Evolutionary conservation across 805 yeast species (phyloP).

Genomic region (Wickerhamiella azymoides): DNA sequence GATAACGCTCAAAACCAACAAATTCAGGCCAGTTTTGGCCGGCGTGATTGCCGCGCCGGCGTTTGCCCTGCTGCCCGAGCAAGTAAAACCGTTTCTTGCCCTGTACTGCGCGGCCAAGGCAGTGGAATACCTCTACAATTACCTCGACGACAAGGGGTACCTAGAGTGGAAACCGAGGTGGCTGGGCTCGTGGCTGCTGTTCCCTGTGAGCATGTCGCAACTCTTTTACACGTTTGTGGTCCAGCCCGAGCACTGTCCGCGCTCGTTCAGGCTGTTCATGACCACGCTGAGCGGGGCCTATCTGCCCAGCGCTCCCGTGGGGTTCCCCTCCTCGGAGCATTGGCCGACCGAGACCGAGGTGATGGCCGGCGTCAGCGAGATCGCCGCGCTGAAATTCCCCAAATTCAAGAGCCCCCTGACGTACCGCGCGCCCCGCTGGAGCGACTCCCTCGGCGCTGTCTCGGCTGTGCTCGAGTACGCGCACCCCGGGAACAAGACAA

Average conservation of each 20-base stretch:
- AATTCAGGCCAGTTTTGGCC: neutral
- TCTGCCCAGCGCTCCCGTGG: constrained; percentile 21
- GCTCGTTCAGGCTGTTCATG: constrained; percentile 22
- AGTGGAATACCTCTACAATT: constrained; percentile 25
- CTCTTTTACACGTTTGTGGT: constrained; percentile 26
- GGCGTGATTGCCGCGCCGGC: constrained; percentile 7
- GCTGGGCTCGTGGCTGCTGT: constrained; percentile 29
- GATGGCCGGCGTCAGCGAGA: constrained; percentile 22
- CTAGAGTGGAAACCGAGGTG: constrained; percentile 24
- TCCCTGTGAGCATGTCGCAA: constrained; percentile 30
- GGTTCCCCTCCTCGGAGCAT: constrained; percentile 19
- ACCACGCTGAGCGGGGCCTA: constrained; percentile 21
- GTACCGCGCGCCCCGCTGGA: constrained; percentile 15
- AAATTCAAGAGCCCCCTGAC: constrained; percentile 22
- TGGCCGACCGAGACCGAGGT: constrained; percentile 26
- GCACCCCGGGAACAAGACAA: constrained; percentile 23
- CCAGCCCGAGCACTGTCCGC: constrained; percentile 26
- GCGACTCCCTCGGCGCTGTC: constrained; percentile 13
- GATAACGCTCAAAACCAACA: neutral
- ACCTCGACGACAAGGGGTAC: constrained; percentile 24
- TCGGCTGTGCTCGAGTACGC: constrained; percentile 22
- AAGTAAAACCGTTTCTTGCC: constrained; percentile 19
- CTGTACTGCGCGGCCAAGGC: constrained; percentile 24
- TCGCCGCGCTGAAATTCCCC: constrained; percentile 24
- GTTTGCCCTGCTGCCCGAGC: constrained; percentile 20